Evolutionary conservation across 768 basidiomycete genomes (phyloP).

Genomic region (Tylopilus sp.): DNA sequence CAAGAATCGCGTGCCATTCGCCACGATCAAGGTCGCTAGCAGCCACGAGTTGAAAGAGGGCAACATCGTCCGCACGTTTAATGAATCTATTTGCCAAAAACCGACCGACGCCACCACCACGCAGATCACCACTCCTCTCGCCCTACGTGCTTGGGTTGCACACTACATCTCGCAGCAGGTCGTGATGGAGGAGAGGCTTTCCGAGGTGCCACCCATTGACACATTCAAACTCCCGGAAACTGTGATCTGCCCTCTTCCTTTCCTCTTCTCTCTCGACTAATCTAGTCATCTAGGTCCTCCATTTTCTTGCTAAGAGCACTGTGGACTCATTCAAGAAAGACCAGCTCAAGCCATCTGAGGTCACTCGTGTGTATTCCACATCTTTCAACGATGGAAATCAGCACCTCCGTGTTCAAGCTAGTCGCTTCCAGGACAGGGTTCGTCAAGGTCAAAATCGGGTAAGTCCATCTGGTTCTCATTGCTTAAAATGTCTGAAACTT

Average conservation of each 20-base stretch:
- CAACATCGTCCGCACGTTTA: conserved; percentile 19
- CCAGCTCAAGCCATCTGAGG: conserved; percentile 24
- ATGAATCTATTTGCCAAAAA: conserved; percentile 1
- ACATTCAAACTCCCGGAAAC: conserved; percentile 24
- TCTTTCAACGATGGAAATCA: conserved; percentile 10
- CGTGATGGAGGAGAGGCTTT: conserved; percentile 20
- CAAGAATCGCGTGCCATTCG: conserved; percentile 17
- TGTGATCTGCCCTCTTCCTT: conserved; percentile 7
- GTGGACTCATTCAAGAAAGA: conserved; percentile 25
- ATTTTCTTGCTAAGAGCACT: conserved; percentile 27
- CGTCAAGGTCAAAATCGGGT: conserved; percentile 38
- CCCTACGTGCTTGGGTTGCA: conserved; percentile 31
- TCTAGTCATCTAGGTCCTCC: conserved; percentile 16
- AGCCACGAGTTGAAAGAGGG: conserved; percentile 2
- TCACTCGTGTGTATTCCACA: conserved; percentile 20
- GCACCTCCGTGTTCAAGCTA: conserved; percentile 16
- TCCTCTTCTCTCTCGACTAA: not conserved
- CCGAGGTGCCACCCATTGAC: conserved; percentile 23
- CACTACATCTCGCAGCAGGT: conserved; percentile 27
- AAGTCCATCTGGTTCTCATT: conserved; percentile 3
- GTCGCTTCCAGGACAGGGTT: conserved; percentile 31
- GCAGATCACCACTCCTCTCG: conserved; percentile 18
- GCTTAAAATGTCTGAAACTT: not conserved
- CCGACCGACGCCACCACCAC: not conserved
- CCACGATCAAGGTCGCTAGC: conserved; percentile 16